Percentiles rank a stretch among this genome's conserved stretches.
These are phyloP conservation scores for Tetrahymena thermophila DNA, from an alignment of 73 alveolate genomes.

Conservation along the genomic window DNA sequence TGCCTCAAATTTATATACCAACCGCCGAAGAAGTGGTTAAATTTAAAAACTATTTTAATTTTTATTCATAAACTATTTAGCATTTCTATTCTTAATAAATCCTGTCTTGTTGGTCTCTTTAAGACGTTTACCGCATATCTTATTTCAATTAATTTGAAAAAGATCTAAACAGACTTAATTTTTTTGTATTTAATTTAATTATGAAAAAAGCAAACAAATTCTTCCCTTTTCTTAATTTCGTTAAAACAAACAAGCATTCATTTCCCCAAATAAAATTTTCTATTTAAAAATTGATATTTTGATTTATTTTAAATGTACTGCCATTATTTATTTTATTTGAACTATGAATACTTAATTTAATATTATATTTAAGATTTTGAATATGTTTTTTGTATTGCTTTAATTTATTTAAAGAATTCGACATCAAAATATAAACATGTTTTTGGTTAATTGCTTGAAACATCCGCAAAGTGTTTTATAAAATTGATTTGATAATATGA, in stretches of 20 bases:
- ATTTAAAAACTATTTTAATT: background rate
- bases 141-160: background rate
- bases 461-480: no score
- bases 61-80: background rate
- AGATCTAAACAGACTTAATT: background rate
- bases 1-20: background rate
- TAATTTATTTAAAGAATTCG: no score
- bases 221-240: background rate
- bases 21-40: background rate
- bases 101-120: slow-evolving; percentile 2
- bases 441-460: no score
- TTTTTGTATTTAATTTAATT: background rate
- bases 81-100: background rate
- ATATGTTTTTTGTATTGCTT: no score
- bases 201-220: background rate
- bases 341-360: no score
- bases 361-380: no score
- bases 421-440: no score
- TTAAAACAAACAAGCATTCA: no score
- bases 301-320: no score
- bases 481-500: no score
- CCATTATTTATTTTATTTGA: no score
- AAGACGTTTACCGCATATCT: background rate
- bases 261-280: background rate
- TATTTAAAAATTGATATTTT: no score